Evolutionary conservation across 371 early-diverging fungal species (phyloP).

Genomic region (Capniomyces stellatus): DNA sequence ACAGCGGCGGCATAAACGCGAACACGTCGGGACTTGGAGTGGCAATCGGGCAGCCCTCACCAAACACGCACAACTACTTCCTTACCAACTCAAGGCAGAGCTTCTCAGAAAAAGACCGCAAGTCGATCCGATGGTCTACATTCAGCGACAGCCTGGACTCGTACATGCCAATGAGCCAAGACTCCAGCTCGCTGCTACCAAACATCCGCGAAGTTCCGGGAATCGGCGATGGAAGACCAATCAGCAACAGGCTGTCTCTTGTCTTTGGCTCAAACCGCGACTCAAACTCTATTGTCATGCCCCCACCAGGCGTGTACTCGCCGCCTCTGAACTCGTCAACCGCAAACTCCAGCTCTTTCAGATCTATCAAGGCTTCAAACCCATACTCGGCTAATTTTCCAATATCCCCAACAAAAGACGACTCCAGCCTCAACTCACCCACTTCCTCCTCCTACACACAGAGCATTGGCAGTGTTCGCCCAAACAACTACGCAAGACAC

Average conservation of each 20-base stretch:
- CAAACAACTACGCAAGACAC: no score
- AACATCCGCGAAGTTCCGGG: conserved; percentile 17
- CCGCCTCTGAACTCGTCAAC: not conserved
- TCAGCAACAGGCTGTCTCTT: conserved; percentile 20
- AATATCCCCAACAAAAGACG: not conserved
- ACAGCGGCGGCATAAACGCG: no score
- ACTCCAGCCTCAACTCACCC: not conserved
- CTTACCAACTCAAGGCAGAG: conserved; percentile 19
- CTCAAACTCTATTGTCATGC: not conserved
- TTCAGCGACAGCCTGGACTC: conserved; percentile 21
- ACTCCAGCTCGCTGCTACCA: conserved; percentile 11
- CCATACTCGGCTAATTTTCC: not conserved
- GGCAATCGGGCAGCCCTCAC: conserved; percentile 11
- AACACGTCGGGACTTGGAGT: no score
- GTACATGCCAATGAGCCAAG: conserved; percentile 15
- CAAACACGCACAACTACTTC: conserved; percentile 12
- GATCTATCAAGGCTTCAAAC: no score
- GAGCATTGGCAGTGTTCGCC: no score
- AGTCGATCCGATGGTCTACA: conserved; percentile 23
- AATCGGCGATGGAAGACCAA: conserved; percentile 19
- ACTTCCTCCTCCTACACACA: no score
- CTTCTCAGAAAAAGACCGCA: conserved; percentile 19
- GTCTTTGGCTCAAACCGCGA: conserved; percentile 9
- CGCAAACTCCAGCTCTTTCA: not conserved
- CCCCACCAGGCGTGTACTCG: not conserved